phyloP scores from a whole-genome alignment of 2,329 filamentous ascomycete species.

The Ophiostoma quercus region DNA sequence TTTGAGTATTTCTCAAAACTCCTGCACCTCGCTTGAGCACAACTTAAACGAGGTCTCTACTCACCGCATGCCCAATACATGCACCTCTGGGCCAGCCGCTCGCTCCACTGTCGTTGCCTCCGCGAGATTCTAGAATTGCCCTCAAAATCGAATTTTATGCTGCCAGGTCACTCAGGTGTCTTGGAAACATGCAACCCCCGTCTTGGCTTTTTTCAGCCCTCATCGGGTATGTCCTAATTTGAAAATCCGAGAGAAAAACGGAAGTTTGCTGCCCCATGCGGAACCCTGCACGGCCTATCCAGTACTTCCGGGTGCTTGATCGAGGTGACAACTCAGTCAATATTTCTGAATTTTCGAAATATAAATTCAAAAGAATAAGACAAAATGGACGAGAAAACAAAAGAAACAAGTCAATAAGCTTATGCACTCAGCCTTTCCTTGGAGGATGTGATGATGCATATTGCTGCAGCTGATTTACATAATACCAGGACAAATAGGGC shows the following conservation, averaged over 20 bases:
- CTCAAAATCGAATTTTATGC: background rate
- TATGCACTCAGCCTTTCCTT: background rate
- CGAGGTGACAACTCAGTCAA: background rate
- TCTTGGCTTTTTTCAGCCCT: background rate
- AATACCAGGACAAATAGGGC: background rate
- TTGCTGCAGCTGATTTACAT: background rate
- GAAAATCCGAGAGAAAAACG: background rate
- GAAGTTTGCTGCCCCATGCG: background rate
- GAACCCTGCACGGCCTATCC: background rate
- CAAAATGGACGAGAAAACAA: background rate
- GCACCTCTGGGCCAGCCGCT: constrained; percentile 1
- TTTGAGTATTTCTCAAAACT: background rate
- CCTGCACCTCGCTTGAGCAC: background rate
- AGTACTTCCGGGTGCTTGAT: background rate
- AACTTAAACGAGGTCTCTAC: background rate
- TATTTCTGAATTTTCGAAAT: background rate
- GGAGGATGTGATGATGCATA: background rate
- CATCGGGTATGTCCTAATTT: background rate
- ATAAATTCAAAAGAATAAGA: background rate
- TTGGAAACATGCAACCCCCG: background rate
- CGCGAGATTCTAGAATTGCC: background rate
- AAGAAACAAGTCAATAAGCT: background rate
- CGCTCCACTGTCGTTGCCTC: background rate
- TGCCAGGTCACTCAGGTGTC: background rate
- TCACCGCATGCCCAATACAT: background rate